Evolutionary conservation across 768 basidiomycete genomes (phyloP).

Genomic region (Lyophyllum semitale): DNA sequence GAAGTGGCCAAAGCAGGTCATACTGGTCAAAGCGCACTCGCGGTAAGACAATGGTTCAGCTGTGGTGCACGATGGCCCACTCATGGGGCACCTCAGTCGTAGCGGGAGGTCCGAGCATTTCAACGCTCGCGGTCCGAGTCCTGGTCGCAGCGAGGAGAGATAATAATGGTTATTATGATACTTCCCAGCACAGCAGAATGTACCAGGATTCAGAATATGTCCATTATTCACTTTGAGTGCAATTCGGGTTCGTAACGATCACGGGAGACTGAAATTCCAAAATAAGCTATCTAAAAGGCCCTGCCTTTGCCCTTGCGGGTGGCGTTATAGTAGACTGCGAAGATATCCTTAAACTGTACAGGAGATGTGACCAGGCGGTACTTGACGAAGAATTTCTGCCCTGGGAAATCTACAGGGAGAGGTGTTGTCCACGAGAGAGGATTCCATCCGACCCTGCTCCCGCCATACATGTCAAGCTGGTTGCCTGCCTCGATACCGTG

Average conservation of each 20-base stretch:
- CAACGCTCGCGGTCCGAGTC: too few relatives aligned
- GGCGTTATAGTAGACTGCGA: background rate
- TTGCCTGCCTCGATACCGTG: background rate
- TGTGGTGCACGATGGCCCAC: background rate
- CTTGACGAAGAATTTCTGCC: background rate
- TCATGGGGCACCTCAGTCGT: too few relatives aligned
- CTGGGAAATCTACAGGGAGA: background rate
- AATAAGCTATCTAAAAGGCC: background rate
- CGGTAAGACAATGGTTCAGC: background rate
- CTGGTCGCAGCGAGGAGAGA: too few relatives aligned
- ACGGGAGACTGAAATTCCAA: background rate
- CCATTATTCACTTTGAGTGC: background rate
- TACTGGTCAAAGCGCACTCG: background rate
- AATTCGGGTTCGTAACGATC: background rate
- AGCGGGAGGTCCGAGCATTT: too few relatives aligned
- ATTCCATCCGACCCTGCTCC: background rate
- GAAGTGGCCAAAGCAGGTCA: background rate
- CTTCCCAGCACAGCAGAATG: background rate
- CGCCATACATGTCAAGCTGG: background rate
- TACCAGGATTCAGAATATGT: background rate
- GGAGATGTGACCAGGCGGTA: background rate
- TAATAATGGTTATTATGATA: too few relatives aligned
- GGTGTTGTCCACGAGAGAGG: background rate
- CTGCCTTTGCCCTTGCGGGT: background rate
- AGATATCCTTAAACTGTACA: background rate